phyloP scores from a whole-genome alignment of 345 rosid genomes.

The Rhodomyrtus tomentosa region DNA sequence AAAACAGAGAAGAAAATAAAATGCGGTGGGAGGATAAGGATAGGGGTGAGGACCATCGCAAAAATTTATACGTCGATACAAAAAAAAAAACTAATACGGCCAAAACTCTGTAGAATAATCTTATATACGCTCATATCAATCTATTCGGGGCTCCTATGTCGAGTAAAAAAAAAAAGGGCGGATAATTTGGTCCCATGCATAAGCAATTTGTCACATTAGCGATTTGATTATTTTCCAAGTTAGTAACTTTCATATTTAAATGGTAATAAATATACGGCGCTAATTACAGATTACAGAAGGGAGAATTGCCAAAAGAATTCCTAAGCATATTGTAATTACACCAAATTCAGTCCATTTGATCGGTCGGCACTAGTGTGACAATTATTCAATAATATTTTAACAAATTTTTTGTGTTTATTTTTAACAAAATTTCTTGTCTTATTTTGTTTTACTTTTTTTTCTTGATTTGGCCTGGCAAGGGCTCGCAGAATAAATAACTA shows the following conservation, averaged over 20 bases:
- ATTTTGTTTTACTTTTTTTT: no score
- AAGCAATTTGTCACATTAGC: neutral
- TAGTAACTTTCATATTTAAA: neutral
- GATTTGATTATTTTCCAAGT: neutral
- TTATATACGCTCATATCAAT: neutral
- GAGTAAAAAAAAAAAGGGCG: neutral
- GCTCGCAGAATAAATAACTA: no score
- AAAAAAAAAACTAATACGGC: neutral
- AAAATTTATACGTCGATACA: neutral
- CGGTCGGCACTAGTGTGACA: accelerated
- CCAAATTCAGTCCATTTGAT: no score
- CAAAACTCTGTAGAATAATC: neutral
- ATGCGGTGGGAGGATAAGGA: neutral
- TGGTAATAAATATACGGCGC: no score
- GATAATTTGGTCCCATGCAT: neutral
- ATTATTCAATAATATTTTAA: no score
- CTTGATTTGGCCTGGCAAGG: no score
- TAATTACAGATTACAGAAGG: neutral
- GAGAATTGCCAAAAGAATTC: no score
- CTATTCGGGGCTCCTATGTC: neutral
- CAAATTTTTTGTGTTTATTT: no score
- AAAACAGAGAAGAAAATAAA: neutral
- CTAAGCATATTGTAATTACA: no score
- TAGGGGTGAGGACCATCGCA: neutral
- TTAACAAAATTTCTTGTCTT: no score